Evolutionary conservation across 2,329 filamentous ascomycete genomes (phyloP), one percentile per base, ranked within the genome.

Genomic region (Penicillium sp.): DNA sequence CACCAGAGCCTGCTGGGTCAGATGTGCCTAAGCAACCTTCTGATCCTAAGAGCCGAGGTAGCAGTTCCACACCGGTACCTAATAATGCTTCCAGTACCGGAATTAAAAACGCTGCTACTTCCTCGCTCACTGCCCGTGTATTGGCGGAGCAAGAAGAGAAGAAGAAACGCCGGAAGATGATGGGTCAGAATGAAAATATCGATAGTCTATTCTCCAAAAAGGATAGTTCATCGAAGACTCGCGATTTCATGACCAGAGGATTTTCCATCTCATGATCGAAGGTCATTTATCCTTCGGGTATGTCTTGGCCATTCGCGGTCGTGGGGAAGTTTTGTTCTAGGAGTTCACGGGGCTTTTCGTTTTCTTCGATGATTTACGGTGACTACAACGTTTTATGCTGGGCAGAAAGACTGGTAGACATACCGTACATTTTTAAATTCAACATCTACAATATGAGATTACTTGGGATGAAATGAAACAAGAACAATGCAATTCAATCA

Each of bases 101-200:
- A 10, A 96, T 97, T 72, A 96, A 96, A 71, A 96, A 97, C 64
- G 79, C 90, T 0, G 83, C 90, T 51, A 94, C 94, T 0, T 92
- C 93, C 0, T 88, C 86, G 3, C 75, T 99, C 40, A 96, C 93
- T 0, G 89, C 89, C 0, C 91, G 87, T 63, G 92, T 99, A 0
- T 72, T 97, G 26, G 87, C 88, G 23, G 93, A 97, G 66, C 90
- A 97, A 70, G 89, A 93, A 47, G 85, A 88, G 66, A 81, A 83
- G 52, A 91, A 91, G 61, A 96, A 93, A 75, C 79, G 87, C 61
- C 80, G 89, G 57, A 96, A 89, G 67, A 66, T 91, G 68, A 66
- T 90, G 62, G 85, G 81, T 3, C 76, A 80, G 53, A 84, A 79
- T 64, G 80, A 82, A 23, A 83, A 81, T 54, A 60, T 84, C 32